Evolutionary conservation across 2,329 filamentous ascomycete species (phyloP), one percentile per base, ranked within the genome.

Genomic region (Bipolaris zeicola): DNA sequence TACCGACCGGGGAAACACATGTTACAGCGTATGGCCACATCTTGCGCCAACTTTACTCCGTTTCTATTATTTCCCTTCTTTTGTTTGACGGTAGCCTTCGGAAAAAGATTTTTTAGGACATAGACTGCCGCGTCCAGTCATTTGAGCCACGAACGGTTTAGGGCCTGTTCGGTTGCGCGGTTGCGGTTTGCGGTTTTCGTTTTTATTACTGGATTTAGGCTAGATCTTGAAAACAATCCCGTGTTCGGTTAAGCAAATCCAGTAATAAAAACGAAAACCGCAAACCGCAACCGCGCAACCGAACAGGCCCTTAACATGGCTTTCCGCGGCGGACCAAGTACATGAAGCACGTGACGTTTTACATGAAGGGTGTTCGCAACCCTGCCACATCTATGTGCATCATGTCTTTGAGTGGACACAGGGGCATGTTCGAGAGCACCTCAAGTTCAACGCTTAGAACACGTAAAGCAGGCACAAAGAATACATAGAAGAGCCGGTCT

Each of bases 381-480:
- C 10, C 28, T 11, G 28, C 28, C 28, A 13, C 28, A 31, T 31
- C 28, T 31, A 5, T 31, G 28, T 31, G 28, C 28, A 13, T 3
- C 3, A 31, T 31, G 28, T 5, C 10, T 31, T 50, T 48, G 18
- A 44, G 28, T 39, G 28, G 52, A 52, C 28, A 14, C 33, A 31
- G 50, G 41, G 28, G 55, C 44, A 47, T 60, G 43, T 38, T 44
- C 39, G 39, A 56, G 50, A 45, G 50, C 20, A 5, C 33, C 34
- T 20, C 13, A 41, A 39, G 28, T 42, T 38, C 49, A n/a, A 34
- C 33, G 20, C 22, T 38, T 58, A 57, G 39, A 65, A 58, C 57
- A 43, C 62, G 38, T 20, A 53, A 58, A 56, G 42, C 55, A 47
- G 57, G 58, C 62, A 67, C 57, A 67, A 57, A 52, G 43, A 54